Base-by-base conservation (phyloP, 2,329 filamentous ascomycete genomes). In the Sphaerulina populicola region DNA sequence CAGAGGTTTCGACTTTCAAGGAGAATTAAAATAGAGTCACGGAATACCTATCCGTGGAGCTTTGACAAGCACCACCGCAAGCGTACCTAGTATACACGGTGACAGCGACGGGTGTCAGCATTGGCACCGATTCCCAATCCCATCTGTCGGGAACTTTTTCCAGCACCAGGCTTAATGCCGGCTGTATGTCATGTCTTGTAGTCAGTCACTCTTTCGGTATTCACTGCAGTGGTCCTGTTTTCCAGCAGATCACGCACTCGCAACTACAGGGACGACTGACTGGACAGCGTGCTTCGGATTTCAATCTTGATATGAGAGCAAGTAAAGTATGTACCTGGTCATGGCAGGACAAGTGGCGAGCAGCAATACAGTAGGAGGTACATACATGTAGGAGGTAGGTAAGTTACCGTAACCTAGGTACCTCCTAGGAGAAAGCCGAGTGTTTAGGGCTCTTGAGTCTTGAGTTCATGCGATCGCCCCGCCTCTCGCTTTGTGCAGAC, bases 391-490 rank as follows among this genome's bases (percentile, higher is more conserved):
- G n/a, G n/a, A n/a, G n/a, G n/a, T n/a, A n/a, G n/a, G n/a, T n/a
- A n/a, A n/a, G n/a, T n/a, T n/a, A n/a, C n/a, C n/a, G n/a, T n/a
- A n/a, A n/a, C n/a, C n/a, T n/a, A n/a, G n/a, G n/a, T n/a, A n/a
- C n/a, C n/a, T n/a, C 21, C 3, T 23, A 18, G 18, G 18, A 18
- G 18, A 18, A 18, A 18, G 18, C 18, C 18, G 18, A 18, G 18
- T 18, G 18, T 18, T 18, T 18, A 11, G 14, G 41, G 31, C 18
- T 44, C 14, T 33, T 47, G 44, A 39, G 33, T 44, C 14, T 33
- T 47, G 44, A 39, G 33, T 46, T 46, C n/a, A 21, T 29, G 21
- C 23, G 29, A 48, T 48, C 46, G 46, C 37, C 33, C 45, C 27
- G 45, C 40, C 9, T 23, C 38, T 31, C 21, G 30, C 23, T 27